Evolutionary conservation across 768 basidiomycete species (phyloP).

Genomic region (Tephrocybe sp.): DNA sequence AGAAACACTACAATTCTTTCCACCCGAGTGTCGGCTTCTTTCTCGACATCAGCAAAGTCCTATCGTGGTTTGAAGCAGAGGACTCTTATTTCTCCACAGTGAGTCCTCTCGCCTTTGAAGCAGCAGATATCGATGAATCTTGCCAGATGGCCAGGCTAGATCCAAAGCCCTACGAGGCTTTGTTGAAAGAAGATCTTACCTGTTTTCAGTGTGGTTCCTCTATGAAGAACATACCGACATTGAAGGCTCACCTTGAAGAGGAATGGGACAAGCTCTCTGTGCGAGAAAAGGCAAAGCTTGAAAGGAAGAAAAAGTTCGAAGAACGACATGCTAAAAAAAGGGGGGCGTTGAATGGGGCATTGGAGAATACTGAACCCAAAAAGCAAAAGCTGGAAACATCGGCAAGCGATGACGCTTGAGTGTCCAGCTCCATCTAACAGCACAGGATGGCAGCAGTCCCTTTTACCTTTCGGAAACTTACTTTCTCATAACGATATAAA

Average conservation of each 20-base stretch:
- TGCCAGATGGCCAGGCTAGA: slow-evolving; percentile 55
- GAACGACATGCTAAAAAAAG: slow-evolving; percentile 22
- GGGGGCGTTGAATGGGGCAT: slow-evolving; percentile 1
- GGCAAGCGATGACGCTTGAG: too few species aligned
- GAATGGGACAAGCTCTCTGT: slow-evolving; percentile 61
- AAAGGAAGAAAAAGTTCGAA: slow-evolving; percentile 41
- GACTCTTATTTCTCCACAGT: slow-evolving; percentile 54
- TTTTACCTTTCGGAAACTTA: too few species aligned
- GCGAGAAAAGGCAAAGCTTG: slow-evolving; percentile 39
- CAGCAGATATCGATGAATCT: not conserved
- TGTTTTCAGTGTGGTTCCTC: slow-evolving; percentile 71
- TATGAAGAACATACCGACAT: slow-evolving; percentile 69
- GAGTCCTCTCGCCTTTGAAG: slow-evolving; percentile 23
- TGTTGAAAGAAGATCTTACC: slow-evolving; percentile 64
- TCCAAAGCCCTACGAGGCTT: slow-evolving; percentile 53
- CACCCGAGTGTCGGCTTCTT: slow-evolving; percentile 86
- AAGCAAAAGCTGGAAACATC: slow-evolving; percentile 9
- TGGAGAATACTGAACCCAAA: slow-evolving; percentile 10
- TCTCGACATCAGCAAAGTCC: slow-evolving; percentile 72
- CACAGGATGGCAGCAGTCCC: too few species aligned
- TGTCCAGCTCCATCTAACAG: too few species aligned
- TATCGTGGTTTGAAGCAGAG: slow-evolving; percentile 76
- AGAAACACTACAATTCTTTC: slow-evolving; percentile 93
- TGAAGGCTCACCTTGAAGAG: slow-evolving; percentile 75
- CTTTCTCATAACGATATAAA: too few species aligned